Base-by-base conservation (phyloP, 768 basidiomycete species). In the Tricholoma furcatifolium region DNA sequence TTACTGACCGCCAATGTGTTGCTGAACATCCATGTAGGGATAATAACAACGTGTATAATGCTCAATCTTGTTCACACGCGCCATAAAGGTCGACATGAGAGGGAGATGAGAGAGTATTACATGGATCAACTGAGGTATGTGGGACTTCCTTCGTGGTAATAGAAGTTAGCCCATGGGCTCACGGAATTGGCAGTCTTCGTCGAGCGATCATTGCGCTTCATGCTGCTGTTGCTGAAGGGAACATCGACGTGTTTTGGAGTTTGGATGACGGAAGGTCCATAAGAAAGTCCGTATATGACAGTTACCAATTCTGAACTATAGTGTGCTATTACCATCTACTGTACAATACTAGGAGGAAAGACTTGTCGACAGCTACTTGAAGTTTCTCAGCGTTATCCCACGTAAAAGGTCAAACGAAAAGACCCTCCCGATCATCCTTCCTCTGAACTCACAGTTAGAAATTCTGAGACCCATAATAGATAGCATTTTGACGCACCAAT, bases 21-120 rank as follows among this genome's bases (percentile, higher is more conserved):
- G 34, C 51, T 14, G 24, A 23, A 7, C 27, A 27, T 27, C 27
- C 27, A 7, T n/a, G 4, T 15, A 79, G 78, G 68, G 4, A 74
- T 78, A 68, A 50, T 62, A 9, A 60, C 69, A 10, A 71, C 67
- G 0, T 70, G 71, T 47, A 46, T 71, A 6, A 58, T 70, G 21
- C 69, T 81, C 20, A 69, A 68, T 2, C 54, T 78, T 10, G 45
- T 77, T 9, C 74, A 81, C 60, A 74, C 71, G 24, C 71, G 76
- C 8, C 67, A 73, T 43, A 74, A 73, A 11, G 62, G 70, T 6
- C 56, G 55, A 6, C 67, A 67, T 4, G 73, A 74, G 45, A 70
- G 69, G 40, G 73, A 75, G 54, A 54, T 81, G 30, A 65, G 71
- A 36, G 74, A 78, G 38, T 81, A 81, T 57, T 81, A 79, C 52